phyloP scores from a whole-genome alignment of 2,329 filamentous ascomycete species.

The Fusarium nelsonii region DNA sequence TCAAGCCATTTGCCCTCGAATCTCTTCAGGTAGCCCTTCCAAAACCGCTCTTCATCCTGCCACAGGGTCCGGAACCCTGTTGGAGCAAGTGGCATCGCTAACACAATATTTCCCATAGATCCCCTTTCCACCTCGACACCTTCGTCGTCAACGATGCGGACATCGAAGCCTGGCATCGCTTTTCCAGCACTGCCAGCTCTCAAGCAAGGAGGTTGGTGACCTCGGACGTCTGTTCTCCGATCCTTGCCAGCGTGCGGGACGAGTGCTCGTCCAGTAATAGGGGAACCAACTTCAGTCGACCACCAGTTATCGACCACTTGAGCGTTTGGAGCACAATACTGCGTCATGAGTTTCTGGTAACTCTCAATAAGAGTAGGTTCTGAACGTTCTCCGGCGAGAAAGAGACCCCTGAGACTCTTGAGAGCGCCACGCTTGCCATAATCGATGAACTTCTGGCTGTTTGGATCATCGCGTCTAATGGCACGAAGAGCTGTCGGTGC shows the following conservation, averaged over 20 bases:
- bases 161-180: conserved; percentile 91
- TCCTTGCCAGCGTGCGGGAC: conserved; percentile 69
- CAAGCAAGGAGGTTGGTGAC: conserved; percentile 64
- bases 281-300: conserved; percentile 70
- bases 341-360: conserved; percentile 79
- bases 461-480: conserved; percentile 86
- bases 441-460: conserved; percentile 73
- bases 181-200: conserved; percentile 91
- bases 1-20: conserved; percentile 89
- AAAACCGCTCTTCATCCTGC: conserved; percentile 88
- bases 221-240: conserved; percentile 58
- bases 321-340: conserved; percentile 73
- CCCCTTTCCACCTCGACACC: conserved; percentile 78
- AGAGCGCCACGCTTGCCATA: conserved; percentile 77
- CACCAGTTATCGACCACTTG: conserved; percentile 72
- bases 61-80: conserved; percentile 89
- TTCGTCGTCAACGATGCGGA: conserved; percentile 84
- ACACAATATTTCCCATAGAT: conserved; percentile 91
- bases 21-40: conserved; percentile 83
- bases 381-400: conserved; percentile 89
- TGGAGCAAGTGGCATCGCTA: conserved; percentile 84
- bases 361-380: conserved; percentile 86
- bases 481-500: conserved; percentile 89
- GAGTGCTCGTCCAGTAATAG: conserved; percentile 68
- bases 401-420: conserved; percentile 78